phyloP scores from a whole-genome alignment of 805 yeast species.

The Lipomyces sp. region DNA sequence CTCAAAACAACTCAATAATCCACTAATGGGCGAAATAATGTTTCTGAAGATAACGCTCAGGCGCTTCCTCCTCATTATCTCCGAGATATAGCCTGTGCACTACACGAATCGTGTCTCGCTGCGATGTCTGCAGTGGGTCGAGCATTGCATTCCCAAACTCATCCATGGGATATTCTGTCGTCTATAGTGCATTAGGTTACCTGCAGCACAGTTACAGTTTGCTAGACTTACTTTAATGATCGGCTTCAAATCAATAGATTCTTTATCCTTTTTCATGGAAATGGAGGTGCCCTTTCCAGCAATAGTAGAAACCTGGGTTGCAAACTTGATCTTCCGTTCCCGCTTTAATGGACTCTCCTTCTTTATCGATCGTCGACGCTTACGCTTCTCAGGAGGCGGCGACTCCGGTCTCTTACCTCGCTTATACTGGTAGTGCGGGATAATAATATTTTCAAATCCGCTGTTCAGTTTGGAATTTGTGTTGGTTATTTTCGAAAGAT shows the following conservation, averaged over 20 bases:
- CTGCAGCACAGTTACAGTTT: not conserved
- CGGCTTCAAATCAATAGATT: slow-evolving; percentile 12
- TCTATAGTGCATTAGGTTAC: not conserved
- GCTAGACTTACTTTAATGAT: slow-evolving; percentile 25
- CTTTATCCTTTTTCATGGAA: not conserved
- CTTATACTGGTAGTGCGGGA: slow-evolving; percentile 30
- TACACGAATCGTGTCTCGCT: slow-evolving; percentile 27
- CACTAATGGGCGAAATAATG: not conserved
- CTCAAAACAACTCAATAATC: not conserved
- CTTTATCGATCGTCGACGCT: slow-evolving; percentile 17
- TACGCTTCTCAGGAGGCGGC: slow-evolving; percentile 31
- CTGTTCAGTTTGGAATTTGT: slow-evolving; percentile 43
- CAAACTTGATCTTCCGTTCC: slow-evolving; percentile 24
- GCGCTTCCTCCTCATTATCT: slow-evolving; percentile 32
- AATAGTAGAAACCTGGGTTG: slow-evolving; percentile 16
- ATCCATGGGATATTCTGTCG: slow-evolving; percentile 13
- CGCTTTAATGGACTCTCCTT: slow-evolving; percentile 31
- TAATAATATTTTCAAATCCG: slow-evolving; percentile 42
- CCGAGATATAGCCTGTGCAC: slow-evolving; percentile 28
- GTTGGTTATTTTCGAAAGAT: slow-evolving; percentile 24
- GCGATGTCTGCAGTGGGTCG: not conserved
- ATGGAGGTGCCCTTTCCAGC: slow-evolving; percentile 3
- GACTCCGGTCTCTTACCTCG: slow-evolving; percentile 34
- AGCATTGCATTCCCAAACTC: slow-evolving; percentile 30
- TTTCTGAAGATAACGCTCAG: slow-evolving; percentile 30